phyloP scores from a whole-genome alignment of 2,329 filamentous ascomycete species.

The Aphanocladium album region DNA sequence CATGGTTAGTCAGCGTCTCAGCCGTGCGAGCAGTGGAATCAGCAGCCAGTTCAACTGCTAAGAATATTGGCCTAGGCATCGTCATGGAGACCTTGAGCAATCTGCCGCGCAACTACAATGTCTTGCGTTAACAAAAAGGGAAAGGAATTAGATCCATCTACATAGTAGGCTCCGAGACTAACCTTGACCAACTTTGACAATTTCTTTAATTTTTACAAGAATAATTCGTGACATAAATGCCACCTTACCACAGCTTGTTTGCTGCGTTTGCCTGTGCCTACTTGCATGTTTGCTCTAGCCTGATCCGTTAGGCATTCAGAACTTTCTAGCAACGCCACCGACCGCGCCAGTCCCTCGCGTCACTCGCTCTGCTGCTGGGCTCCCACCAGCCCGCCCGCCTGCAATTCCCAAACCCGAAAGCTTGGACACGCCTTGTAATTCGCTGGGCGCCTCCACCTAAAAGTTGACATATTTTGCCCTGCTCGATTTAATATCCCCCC shows the following conservation, averaged over 20 bases:
- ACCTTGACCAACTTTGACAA: too few species aligned
- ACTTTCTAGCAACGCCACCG: conserved; percentile 3
- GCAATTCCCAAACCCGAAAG: not conserved
- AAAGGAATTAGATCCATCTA: too few species aligned
- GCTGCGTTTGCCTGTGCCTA: too few species aligned
- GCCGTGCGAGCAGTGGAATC: not conserved
- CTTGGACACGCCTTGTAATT: not conserved
- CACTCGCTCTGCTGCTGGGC: not conserved
- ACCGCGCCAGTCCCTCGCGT: conserved; percentile 8
- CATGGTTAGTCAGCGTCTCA: conserved; percentile 1
- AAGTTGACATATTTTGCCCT: conserved; percentile 3
- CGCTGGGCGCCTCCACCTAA: conserved; percentile 5
- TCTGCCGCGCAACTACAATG: too few species aligned
- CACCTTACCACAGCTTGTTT: too few species aligned
- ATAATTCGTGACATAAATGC: too few species aligned
- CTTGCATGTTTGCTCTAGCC: not conserved
- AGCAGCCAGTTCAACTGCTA: not conserved
- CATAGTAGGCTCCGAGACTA: too few species aligned
- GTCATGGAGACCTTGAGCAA: too few species aligned
- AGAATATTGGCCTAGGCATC: too few species aligned
- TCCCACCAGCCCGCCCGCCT: not conserved
- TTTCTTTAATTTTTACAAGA: too few species aligned
- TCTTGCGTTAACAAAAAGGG: too few species aligned
- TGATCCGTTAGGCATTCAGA: conserved; percentile 4
- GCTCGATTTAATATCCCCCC: conserved; percentile 5